A percentile compares a stretch with the other conserved stretches of the same genome.
phyloP scores from a whole-genome alignment of 768 basidiomycete genomes.

The Saitozyma podzolica region DNA sequence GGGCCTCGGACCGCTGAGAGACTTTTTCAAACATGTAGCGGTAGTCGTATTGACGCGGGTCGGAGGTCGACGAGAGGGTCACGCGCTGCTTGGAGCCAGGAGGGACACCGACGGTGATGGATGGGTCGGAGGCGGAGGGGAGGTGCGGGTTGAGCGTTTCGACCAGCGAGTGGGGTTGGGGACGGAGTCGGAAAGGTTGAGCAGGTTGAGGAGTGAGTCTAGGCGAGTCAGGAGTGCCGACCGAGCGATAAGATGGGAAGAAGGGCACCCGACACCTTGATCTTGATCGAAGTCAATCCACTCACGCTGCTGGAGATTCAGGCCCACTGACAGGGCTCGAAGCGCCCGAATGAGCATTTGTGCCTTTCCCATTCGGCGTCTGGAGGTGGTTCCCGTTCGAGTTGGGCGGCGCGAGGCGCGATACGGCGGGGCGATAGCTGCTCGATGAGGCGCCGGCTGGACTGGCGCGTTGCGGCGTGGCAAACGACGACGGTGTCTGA shows the following conservation, averaged over 20 bases:
- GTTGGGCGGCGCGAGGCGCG: conserved; percentile 17
- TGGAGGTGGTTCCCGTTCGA: conserved; percentile 2
- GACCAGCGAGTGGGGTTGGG: conserved; percentile 49
- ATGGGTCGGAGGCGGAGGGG: conserved; percentile 10
- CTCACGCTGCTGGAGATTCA: conserved; percentile 28
- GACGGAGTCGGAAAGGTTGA: conserved; percentile 41
- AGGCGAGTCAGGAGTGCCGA: conserved; percentile 12
- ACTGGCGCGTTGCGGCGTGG: conserved; percentile 24
- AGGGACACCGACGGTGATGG: conserved; percentile 16
- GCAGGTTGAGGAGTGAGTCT: conserved; percentile 27
- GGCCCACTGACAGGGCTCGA: conserved; percentile 37
- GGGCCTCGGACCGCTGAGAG: conserved; percentile 73
- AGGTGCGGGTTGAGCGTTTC: conserved; percentile 55
- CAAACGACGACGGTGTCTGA: conserved; percentile 6
- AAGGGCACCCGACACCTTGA: not conserved
- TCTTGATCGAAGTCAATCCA: not conserved
- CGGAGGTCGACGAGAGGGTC: conserved; percentile 31
- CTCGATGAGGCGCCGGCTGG: conserved; percentile 19
- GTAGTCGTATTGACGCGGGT: conserved; percentile 51
- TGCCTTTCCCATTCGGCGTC: too few relatives aligned
- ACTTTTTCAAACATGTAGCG: conserved; percentile 95
- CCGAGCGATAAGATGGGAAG: not conserved
- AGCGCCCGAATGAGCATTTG: conserved; percentile 14
- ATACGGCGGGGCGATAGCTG: conserved; percentile 35
- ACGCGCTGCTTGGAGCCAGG: conserved; percentile 37